These are phyloP conservation scores for Alternaria solani DNA, from an alignment of 2,329 filamentous ascomycete genomes.

Conservation along the genomic window DNA sequence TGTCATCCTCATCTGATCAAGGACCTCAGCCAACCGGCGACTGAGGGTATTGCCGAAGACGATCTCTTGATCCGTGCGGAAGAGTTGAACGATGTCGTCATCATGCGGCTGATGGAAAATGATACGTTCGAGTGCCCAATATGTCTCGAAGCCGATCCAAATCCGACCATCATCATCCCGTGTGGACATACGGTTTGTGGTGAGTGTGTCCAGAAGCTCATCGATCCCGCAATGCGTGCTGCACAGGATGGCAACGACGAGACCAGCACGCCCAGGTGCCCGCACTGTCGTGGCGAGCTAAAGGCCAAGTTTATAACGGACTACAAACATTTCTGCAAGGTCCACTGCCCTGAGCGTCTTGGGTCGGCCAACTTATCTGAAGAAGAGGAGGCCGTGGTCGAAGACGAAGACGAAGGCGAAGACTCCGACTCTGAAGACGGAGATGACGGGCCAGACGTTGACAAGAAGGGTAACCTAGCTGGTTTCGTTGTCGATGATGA, in stretches of 20 bases:
- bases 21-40: constrained; percentile 71
- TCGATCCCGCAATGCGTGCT: constrained; percentile 62
- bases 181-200: constrained; percentile 84
- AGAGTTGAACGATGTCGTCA: constrained; percentile 65
- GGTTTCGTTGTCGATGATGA: constrained; percentile 66
- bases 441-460: constrained; percentile 52
- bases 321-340: constrained; percentile 74
- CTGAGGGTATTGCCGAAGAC: constrained; percentile 62
- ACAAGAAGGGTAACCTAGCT: constrained; percentile 51
- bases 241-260: constrained; percentile 59
- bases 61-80: constrained; percentile 71
- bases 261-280: constrained; percentile 71
- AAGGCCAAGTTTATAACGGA: constrained; percentile 76
- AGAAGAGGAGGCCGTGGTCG: constrained; percentile 35
- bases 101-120: constrained; percentile 69
- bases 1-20: constrained; percentile 78
- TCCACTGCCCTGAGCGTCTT: constrained; percentile 68
- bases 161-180: constrained; percentile 79
- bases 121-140: constrained; percentile 80
- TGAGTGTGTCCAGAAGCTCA: constrained; percentile 76
- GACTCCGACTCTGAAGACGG: constrained; percentile 46
- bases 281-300: constrained; percentile 74
- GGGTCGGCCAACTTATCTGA: constrained; percentile 35
- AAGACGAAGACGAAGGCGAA: constrained; percentile 22
- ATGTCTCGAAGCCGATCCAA: constrained; percentile 78